Percentiles rank a stretch among this genome's conserved stretches.
Conservation (phyloP, 768 basidiomycete species). For the Leccinum subgranulosum region DNA sequence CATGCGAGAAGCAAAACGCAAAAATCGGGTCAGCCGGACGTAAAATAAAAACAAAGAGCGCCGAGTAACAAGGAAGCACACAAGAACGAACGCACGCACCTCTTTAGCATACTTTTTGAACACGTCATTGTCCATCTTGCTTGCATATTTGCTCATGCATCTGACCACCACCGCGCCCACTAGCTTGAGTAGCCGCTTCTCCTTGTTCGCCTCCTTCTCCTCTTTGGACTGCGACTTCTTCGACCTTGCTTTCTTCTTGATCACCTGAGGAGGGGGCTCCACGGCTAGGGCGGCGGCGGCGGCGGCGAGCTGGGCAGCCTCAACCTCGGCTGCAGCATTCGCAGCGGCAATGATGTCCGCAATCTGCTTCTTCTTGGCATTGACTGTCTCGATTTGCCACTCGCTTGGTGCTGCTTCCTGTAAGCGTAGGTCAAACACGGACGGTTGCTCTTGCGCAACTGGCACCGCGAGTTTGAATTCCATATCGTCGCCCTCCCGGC, state of each 20-base stretch:
- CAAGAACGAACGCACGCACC: slow-evolving; percentile 42
- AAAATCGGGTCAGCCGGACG: slow-evolving; percentile 1
- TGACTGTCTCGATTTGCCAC: background rate
- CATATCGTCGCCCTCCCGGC: slow-evolving; percentile 26
- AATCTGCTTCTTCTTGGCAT: slow-evolving; percentile 28
- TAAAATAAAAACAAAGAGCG: background rate
- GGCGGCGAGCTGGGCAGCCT: slow-evolving; percentile 30
- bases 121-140: slow-evolving; percentile 67
- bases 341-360: slow-evolving; percentile 43
- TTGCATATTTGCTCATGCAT: slow-evolving; percentile 86
- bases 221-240: slow-evolving; percentile 48
- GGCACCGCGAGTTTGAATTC: slow-evolving; percentile 15
- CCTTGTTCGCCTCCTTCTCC: slow-evolving; percentile 67
- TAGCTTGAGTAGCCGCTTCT: slow-evolving; percentile 79
- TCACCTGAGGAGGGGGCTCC: slow-evolving; percentile 12
- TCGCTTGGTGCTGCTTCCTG: background rate
- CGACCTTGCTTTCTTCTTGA: slow-evolving; percentile 27
- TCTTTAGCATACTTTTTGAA: slow-evolving; percentile 98
- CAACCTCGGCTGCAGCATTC: slow-evolving; percentile 33
- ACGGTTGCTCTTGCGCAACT: background rate
- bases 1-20: background rate
- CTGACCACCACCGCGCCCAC: slow-evolving; percentile 90
- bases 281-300: slow-evolving; percentile 6
- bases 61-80: background rate
- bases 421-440: background rate